A percentile compares a stretch with the other conserved stretches of the same genome.
Evolutionary conservation across 1,284 basidiomycete genomes (phyloP).

Genomic region (Moniliophthora roreri): DNA sequence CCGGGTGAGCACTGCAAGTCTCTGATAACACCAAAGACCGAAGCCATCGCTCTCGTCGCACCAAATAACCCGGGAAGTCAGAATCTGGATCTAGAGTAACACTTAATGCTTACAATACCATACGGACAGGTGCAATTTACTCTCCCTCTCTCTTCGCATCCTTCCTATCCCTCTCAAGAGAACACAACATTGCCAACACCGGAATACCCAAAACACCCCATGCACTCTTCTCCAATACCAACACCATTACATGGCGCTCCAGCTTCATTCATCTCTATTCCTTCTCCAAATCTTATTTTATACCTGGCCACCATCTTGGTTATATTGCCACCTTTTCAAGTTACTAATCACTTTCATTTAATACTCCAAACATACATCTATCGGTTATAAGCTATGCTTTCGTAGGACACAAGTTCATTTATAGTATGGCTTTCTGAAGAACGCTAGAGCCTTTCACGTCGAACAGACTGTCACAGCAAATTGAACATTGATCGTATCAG

Average conservation of each 20-base stretch:
- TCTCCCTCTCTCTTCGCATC: constrained; percentile 56
- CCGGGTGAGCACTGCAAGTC: constrained; percentile 45
- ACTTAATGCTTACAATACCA: constrained; percentile 12
- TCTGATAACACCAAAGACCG: constrained; percentile 59
- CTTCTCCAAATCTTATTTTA: constrained; percentile 81
- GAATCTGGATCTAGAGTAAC: no score
- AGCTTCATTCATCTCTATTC: constrained; percentile 77
- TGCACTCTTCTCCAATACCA: constrained; percentile 38
- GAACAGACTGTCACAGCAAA: no score
- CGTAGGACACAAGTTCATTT: no score
- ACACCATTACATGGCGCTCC: constrained; percentile 46
- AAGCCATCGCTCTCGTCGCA: no score
- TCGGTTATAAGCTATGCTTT: no score
- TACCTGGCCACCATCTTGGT: constrained; percentile 86
- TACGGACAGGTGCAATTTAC: constrained; percentile 80
- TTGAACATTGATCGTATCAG: no score
- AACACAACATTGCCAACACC: constrained; percentile 46
- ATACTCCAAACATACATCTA: no score
- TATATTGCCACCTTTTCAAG: constrained; percentile 73
- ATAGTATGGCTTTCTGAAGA: no score
- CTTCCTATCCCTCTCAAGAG: constrained; percentile 64
- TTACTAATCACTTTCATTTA: no score
- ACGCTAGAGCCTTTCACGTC: no score
- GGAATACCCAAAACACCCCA: constrained; percentile 35
- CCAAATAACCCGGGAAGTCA: no score